A percentile compares a stretch with the other conserved stretches of the same genome.
phyloP scores from a whole-genome alignment of 1,284 basidiomycete species.

The Stygiomarasmius scandens region DNA sequence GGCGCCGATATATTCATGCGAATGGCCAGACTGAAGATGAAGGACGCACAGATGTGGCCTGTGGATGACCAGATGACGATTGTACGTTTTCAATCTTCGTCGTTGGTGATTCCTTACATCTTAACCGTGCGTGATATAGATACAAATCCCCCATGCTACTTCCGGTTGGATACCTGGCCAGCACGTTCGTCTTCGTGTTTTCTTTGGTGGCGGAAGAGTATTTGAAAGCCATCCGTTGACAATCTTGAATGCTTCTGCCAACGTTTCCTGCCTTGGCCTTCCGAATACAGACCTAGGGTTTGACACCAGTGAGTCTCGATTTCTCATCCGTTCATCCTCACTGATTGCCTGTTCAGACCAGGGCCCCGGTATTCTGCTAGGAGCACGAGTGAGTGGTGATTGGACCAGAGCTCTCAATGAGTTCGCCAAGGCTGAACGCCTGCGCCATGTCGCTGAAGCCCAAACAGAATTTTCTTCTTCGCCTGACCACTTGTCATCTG shows the following conservation, averaged over 20 bases:
- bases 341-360: too few relatives aligned
- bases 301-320: conserved; percentile 22
- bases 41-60: conserved; percentile 71
- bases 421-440: conserved; percentile 39
- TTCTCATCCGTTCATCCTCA: too few relatives aligned
- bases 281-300: conserved; percentile 26
- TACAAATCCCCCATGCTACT: conserved; percentile 71
- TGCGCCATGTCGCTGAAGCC: not conserved
- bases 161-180: conserved; percentile 80
- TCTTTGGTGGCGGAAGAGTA: conserved; percentile 61
- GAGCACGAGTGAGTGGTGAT: conserved; percentile 60
- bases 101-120: not conserved
- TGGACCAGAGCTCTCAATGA: conserved; percentile 67
- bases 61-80: conserved; percentile 70
- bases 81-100: conserved; percentile 36
- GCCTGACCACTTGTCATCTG: conserved; percentile 7
- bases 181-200: conserved; percentile 74
- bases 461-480: too few relatives aligned
- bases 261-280: conserved; percentile 63
- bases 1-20: conserved; percentile 76
- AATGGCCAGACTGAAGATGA: conserved; percentile 68
- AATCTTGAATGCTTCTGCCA: conserved; percentile 67
- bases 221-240: conserved; percentile 81
- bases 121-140: conserved; percentile 54
- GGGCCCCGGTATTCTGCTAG: conserved; percentile 46